These are phyloP conservation scores for Scutellaria minor DNA, from an alignment of 257 asterid genomes.

Conservation along the genomic window DNA sequence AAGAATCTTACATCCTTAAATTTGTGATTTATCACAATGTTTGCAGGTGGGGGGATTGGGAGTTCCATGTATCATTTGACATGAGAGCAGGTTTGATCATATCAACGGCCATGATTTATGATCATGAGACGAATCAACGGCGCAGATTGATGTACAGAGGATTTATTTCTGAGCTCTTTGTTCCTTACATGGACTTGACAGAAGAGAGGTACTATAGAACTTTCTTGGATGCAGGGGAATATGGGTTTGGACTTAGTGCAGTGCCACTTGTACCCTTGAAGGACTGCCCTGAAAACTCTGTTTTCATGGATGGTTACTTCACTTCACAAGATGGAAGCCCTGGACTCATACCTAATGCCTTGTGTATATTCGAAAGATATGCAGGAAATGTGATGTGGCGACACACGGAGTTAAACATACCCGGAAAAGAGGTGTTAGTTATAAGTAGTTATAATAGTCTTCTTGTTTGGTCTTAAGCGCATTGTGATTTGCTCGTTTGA, in stretches of 20 bases:
- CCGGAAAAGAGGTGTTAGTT: constrained; percentile 37
- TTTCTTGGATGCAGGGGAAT: constrained; percentile 71
- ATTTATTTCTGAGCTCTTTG: constrained; percentile 66
- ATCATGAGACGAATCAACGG: constrained; percentile 42
- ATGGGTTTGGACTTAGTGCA: constrained; percentile 58
- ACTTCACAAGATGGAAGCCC: constrained; percentile 55
- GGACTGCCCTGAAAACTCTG: constrained; percentile 72
- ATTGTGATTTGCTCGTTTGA: not conserved
- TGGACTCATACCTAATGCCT: constrained; percentile 36
- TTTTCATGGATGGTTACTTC: constrained; percentile 60
- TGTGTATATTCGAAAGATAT: constrained; percentile 64
- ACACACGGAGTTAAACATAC: constrained; percentile 63
- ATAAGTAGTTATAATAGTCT: not conserved
- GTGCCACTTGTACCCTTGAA: constrained; percentile 56
- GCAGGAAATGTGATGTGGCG: constrained; percentile 76
- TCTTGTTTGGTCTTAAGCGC: too few relatives aligned
- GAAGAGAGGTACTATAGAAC: constrained; percentile 75
- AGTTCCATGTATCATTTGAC: constrained; percentile 62
- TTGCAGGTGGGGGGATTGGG: constrained; percentile 75
- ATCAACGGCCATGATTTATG: constrained; percentile 65
- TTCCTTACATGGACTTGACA: constrained; percentile 78
- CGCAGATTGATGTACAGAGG: constrained; percentile 78
- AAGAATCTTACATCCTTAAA: not conserved
- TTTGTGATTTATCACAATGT: not conserved
- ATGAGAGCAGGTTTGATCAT: constrained; percentile 74